Evolutionary conservation across 2,329 filamentous ascomycete species (phyloP), one percentile per base, ranked within the genome.

Genomic region (Colletotrichum caudatum): DNA sequence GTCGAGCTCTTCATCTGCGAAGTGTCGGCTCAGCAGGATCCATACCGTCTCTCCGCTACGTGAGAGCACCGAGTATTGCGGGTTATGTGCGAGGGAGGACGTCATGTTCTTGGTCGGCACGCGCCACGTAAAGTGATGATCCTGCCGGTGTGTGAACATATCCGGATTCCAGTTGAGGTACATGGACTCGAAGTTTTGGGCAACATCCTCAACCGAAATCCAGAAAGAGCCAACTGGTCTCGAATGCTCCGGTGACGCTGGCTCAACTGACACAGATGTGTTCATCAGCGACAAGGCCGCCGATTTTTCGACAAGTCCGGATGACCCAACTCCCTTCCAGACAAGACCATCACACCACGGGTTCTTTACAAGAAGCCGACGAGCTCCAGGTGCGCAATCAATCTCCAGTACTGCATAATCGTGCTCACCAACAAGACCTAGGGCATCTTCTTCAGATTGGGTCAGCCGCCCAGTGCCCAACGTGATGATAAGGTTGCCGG

Each of bases 131-230:
- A 98, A 97, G 81, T 99, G 96, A 67, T 95, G 90, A 76, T 99
- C 95, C 80, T 97, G 92, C 11, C 95, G 91, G 78, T 93, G 84
- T 1, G 85, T 84, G 81, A 99, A 99, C 0, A 97, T 84, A 0
- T 88, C 87, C 0, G 96, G 95, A 75, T 97, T 98, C 96, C 96
- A 99, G 81, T 98, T 99, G 66, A 99, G 86, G 80, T 98, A 99
- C 75, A 99, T 89, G 23, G 95, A 97, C 79, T 98, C 94, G 74
- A 98, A 99, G 78, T 97, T 91, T 77, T 97, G 94, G 46, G 94
- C 88, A 5, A 98, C 90, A 74, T 94, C 93, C 75, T 97, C 93
- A 37, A 96, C 90, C 33, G 92, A 90, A 82, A 98, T 97, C 95
- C 96, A 98, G 78, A 97, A 97, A 0, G 92, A 94, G n/a, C 94